phyloP scores from a whole-genome alignment of 164 flowering plant species.

The Hamamelis virginiana region DNA sequence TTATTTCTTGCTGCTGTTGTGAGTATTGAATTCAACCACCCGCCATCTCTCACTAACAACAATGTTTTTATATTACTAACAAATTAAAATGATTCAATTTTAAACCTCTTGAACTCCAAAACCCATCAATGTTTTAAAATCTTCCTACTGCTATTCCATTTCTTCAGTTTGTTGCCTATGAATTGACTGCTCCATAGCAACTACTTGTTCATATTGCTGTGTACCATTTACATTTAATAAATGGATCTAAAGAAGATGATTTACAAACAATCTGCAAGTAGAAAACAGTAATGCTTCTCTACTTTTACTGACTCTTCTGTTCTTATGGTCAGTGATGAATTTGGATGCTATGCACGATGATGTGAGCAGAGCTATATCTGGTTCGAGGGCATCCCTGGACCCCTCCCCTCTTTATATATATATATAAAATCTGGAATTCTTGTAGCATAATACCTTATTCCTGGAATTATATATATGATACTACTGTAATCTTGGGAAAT shows the following conservation, averaged over 20 bases:
- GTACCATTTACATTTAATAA: too few relatives aligned
- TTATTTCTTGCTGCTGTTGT: too few relatives aligned
- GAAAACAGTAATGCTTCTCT: too few relatives aligned
- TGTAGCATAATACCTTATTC: not conserved
- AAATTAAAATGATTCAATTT: too few relatives aligned
- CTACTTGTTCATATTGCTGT: too few relatives aligned
- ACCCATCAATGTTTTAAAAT: not conserved
- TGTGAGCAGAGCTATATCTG: not conserved
- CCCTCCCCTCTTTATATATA: not conserved
- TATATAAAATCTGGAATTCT: not conserved
- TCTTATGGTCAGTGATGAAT: not conserved
- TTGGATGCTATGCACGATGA: not conserved
- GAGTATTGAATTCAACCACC: too few relatives aligned
- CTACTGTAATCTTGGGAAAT: not conserved
- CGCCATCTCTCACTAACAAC: too few relatives aligned
- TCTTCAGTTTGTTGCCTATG: too few relatives aligned
- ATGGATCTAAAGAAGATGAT: too few relatives aligned
- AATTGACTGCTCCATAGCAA: too few relatives aligned
- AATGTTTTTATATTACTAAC: too few relatives aligned
- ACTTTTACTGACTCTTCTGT: not conserved
- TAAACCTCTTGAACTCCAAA: not conserved
- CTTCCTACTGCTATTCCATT: not conserved
- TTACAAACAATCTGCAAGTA: too few relatives aligned
- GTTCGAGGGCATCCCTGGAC: not conserved
- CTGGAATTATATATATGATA: not conserved